Evolutionary conservation across 192 early-diverging fungal genomes (phyloP), one percentile per base, ranked within the genome.

Genomic region (Mortierella hygrophila): DNA sequence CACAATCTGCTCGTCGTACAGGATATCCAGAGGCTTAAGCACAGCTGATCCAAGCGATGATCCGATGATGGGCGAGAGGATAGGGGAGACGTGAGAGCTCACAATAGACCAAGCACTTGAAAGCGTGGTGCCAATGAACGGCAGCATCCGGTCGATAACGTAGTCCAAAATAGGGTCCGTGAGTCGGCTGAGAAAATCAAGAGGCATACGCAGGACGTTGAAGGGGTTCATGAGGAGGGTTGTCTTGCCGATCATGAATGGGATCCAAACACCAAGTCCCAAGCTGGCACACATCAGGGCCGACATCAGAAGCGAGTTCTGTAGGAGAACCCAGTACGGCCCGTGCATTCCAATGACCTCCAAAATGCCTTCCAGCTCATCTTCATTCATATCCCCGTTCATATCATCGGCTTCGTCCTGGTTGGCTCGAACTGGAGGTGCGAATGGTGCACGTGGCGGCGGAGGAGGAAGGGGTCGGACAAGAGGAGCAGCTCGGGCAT

Each of bases 271-370:
- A 4, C 95, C 94, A 37, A 92, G 87, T 46, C 91, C 93, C 55
- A 99, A 80, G 26, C 95, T 94, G 68, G 94, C 89, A n/a, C 92
- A 83, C n/a, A 98, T 94, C 77, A 98, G 83, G 16, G 96, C 80
- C 10, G 95, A 72, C 54, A 97, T 96, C 32, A 98, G 90, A 11
- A 94, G 90, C 68, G 96, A 96, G 83, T 97, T 96, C 80, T 97
- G 96, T 15, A 95, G 63, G 0, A 98, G 82, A 74, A 95, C 91
- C 82, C 93, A 90, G n/a, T 95, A 76, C 20, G 97, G 95, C 0
- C 98, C 98, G 10, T 95, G 91, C 83, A 99, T 92, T 13, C 98
- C 98, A 70, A 99, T 91, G n/a, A 97, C 93, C 70, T 98, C 98
- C 44, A 98, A 80, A n/a, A 96, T 88, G 7, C 93, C 95, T 57